Percentiles rank a stretch among this genome's conserved stretches.
These are phyloP conservation scores for Aspergillus aculeatinus DNA, from an alignment of 2,329 filamentous ascomycete species.

Conservation along the genomic window DNA sequence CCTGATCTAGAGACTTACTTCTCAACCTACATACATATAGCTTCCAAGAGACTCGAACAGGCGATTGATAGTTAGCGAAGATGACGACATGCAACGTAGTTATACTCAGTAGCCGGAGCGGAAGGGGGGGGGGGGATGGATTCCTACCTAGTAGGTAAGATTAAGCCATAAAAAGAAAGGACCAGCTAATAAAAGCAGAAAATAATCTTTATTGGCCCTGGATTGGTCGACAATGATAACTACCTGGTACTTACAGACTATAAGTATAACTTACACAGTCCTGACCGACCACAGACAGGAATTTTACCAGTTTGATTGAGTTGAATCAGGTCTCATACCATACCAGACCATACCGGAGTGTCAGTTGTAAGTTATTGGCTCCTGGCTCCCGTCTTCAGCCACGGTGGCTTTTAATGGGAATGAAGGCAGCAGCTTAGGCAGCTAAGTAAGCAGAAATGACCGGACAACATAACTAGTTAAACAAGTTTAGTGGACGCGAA, in stretches of 20 bases:
- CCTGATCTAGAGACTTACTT: too few relatives aligned
- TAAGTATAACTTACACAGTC: not conserved
- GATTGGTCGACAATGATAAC: not conserved
- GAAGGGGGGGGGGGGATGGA: not conserved
- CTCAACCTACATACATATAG: too few relatives aligned
- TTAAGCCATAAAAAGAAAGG: not conserved
- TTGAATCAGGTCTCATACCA: not conserved
- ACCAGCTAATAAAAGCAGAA: not conserved
- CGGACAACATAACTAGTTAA: not conserved
- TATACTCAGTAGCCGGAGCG: not conserved
- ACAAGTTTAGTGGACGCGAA: not conserved
- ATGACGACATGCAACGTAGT: not conserved
- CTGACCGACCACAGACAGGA: too few relatives aligned
- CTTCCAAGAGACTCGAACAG: not conserved
- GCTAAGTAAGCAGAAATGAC: conserved; percentile 9
- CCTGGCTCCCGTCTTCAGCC: conserved; percentile 12
- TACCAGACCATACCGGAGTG: not conserved
- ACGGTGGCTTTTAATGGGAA: conserved; percentile 20
- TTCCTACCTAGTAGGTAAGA: not conserved
- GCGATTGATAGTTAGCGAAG: not conserved
- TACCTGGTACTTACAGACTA: too few relatives aligned
- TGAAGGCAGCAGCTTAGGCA: conserved; percentile 13
- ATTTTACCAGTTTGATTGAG: not conserved
- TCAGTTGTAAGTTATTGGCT: not conserved
- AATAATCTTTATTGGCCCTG: too few relatives aligned